Evolutionary conservation across 305 asterid species (phyloP), one percentile per base, ranked within the genome.

Genomic region (Fraxinus xanthoxyloides): DNA sequence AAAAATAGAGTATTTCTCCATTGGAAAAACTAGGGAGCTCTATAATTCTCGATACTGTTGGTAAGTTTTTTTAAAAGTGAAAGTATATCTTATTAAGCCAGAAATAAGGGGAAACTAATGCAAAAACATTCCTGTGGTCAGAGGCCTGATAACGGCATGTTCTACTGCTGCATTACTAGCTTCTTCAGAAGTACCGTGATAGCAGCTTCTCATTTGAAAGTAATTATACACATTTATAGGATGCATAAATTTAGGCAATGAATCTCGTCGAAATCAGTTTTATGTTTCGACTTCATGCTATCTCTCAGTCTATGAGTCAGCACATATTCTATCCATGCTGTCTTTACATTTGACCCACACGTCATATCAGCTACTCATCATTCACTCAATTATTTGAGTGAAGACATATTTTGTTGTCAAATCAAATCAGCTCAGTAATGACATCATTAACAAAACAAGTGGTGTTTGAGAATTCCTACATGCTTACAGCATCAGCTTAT

Each of bases 301-400:
- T 67, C 82, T 81, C 72, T 76, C 63, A n/a, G 63, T n/a, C 28
- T 74, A 81, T 19, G 76, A 78, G 74, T 76, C 80, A 77, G 74
- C 79, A 84, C 48, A 81, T 72, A 81, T 82, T 80, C 84, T 83
- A 82, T 70, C 79, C 28, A 59, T 59, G 69, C 69, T 40, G 69
- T 48, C 43, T 79, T 85, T 76, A 85, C 61, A 80, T 77, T 78
- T 82, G 88, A 90, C 79, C 85, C 90, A 84, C 88, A 88, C 80
- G 87, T 86, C 86, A 89, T 89, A 89, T 87, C 89, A 89, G 79
- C 88, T 56, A 67, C 85, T 82, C 86, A 84, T 79, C 86, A 85
- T 85, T 73, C 85, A 78, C 72, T 78, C 78, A 84, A 79, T 87
- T 86, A 88, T 88, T 88, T 85, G 85, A 86, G 90, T 82, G 82